Base-by-base conservation (phyloP, 495 filamentous ascomycete species). In the Amorphotheca resinae region DNA sequence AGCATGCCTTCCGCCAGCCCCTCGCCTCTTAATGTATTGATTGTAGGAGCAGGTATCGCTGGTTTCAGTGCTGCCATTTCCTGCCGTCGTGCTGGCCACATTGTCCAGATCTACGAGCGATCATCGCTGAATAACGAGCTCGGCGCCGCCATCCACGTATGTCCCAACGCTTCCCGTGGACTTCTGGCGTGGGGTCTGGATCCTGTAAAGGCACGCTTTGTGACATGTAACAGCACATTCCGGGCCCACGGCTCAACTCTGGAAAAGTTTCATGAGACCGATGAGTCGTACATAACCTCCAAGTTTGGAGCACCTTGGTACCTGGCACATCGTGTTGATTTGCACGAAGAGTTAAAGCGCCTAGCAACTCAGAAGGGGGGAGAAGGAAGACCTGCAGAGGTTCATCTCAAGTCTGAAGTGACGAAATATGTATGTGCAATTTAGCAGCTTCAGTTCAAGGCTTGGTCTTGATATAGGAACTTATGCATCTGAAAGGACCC, bases 51-150 rank as follows among this genome's bases (percentile, higher is more conserved):
- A 12, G 74, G 74, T 8, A 66, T 77, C 14, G 63, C 64, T 6
- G 75, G 74, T 9, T 56, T 79, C 2, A 65, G 64, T n/a, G 66
- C 72, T n/a, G 72, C 73, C 8, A 64, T 77, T 16, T 69, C 72
- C 1, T 57, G 76, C 11, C 64, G 67, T 39, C 61, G 62, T 1
- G 57, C 59, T 6, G 74, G 73, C 15, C 73, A 78, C 46, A 42
- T 61, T 25, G 72, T 79, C 0, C 59, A 69, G 42, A 50, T 79
- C 6, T 66, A 68, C 34, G 75, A 79, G 51, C 58, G 67, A 4
- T 73, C 71, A 0, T 59, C 60, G 4, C 64, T 68, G 38, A 57
- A 61, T 22, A 67, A 69, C 33, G 73, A 76, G 51, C 50, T 71
- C 15, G 72, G 73, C 1, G 73, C 72, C 38, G 73, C 72, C 1